phyloP scores from a whole-genome alignment of 257 asterid species.

The Henckelia pumila region DNA sequence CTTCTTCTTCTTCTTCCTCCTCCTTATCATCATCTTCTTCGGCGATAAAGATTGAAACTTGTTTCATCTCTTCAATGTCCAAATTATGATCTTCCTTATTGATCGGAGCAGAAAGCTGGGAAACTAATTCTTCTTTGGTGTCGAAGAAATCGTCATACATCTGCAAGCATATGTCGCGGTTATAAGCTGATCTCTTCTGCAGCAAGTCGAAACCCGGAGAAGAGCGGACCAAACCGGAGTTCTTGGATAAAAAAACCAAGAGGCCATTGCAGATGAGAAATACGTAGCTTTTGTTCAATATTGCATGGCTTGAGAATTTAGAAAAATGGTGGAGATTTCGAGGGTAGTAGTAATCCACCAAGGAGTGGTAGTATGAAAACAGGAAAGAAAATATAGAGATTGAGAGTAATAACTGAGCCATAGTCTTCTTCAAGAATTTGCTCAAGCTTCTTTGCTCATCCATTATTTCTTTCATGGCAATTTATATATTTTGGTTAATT shows the following conservation, averaged over 20 bases:
- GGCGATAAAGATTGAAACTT: background rate
- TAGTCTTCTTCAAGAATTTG: background rate
- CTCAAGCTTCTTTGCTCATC: background rate
- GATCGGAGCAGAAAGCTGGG: background rate
- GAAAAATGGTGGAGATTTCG: slow-evolving; percentile 23
- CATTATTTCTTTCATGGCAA: background rate
- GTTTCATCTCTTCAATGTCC: background rate
- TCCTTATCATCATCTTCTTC: slow-evolving; percentile 1
- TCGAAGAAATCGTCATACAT: background rate
- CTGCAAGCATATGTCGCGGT: slow-evolving; percentile 2
- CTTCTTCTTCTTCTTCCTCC: background rate
- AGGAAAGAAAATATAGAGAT: background rate
- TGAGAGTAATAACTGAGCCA: background rate
- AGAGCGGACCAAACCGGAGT: slow-evolving; percentile 30
- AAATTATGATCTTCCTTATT: background rate
- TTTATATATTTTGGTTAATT: no score
- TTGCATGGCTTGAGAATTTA: slow-evolving; percentile 25
- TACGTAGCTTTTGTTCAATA: slow-evolving; percentile 46
- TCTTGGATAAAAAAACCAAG: slow-evolving; percentile 42
- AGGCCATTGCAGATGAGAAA: slow-evolving; percentile 63
- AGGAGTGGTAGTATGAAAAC: background rate
- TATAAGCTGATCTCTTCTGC: slow-evolving; percentile 12
- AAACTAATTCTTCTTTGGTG: background rate
- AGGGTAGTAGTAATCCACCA: background rate
- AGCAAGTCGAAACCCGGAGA: slow-evolving; percentile 25